A percentile compares a stretch with the other conserved stretches of the same genome.
phyloP scores from a whole-genome alignment of 306 rosid genomes.

The Cucumis hystrix region DNA sequence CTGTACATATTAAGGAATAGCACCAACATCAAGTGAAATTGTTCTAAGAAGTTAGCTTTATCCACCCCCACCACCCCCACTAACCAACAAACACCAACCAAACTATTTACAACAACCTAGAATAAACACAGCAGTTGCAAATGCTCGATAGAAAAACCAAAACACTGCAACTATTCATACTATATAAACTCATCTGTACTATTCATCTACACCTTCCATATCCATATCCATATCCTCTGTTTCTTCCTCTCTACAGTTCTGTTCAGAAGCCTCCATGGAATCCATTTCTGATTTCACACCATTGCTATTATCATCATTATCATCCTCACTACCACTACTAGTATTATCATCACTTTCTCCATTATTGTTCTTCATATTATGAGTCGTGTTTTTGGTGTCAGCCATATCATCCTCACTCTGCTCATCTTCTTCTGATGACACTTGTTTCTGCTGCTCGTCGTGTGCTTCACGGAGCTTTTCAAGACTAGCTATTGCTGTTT shows the following conservation, averaged over 20 bases:
- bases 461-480: constrained; percentile 28
- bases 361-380: constrained; percentile 21
- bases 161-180: background rate
- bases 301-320: constrained; percentile 8
- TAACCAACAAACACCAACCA: too few relatives aligned
- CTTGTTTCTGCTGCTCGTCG: constrained; percentile 15
- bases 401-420: constrained; percentile 21
- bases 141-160: background rate
- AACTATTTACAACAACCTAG: background rate
- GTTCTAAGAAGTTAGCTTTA: background rate
- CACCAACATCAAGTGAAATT: background rate
- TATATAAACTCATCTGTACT: background rate
- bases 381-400: constrained; percentile 12
- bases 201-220: background rate
- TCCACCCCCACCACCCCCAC: background rate
- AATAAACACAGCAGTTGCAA: background rate
- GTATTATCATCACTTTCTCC: constrained; percentile 14
- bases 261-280: constrained; percentile 22
- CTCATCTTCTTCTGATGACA: constrained; percentile 24
- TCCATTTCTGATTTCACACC: constrained; percentile 20
- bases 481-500: constrained; percentile 9
- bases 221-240: background rate
- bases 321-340: constrained; percentile 17
- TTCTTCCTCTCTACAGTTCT: constrained; percentile 9
- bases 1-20: background rate